Evolutionary conservation across 1,284 basidiomycete species (phyloP), one percentile per base, ranked within the genome.

Genomic region (Heterobasidion irregulare): DNA sequence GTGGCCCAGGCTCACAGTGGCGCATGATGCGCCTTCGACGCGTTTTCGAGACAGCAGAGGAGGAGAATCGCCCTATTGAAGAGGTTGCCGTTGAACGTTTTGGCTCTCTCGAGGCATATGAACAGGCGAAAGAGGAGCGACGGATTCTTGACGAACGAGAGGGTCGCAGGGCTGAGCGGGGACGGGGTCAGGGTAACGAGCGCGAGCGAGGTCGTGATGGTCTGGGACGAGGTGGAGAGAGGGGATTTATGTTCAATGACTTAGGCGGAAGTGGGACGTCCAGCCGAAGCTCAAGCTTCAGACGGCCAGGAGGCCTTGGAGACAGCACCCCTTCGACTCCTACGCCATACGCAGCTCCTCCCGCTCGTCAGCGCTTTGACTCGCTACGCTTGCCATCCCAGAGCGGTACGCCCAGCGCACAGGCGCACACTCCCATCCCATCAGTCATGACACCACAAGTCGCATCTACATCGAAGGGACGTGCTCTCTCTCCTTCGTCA

Each of bases 11-110:
- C 9, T 92, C 92, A 15, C 86, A 87, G 65, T 99, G 96, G 96
- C 84, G 96, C 19, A 98, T 98, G 95, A 94, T 93, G 86, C 94
- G 95, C 67, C 81, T 99, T 1, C 83, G 87, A 41, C 79, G 92
- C 12, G 86, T 94, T 1, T 94, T 91, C 66, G 95, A 98, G 68
- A 82, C 89, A 4, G 93, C 91, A 0, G 86, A 94, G 59, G 93
- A 96, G 64, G 92, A 95, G 62, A 80, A 81, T 2, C 73, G 80
- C 18, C 64, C 84, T 0, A 68, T 96, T 1, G 88, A 94, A 65
- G 85, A 94, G 54, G 82, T 98, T 19, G 96, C 90, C 0, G 62
- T 93, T 32, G 96, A 98, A 59, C 82, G 94, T 7, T 97, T 95
- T 64, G 92, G 89, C 15, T 84, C 83, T 0, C 67, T 95, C 47